Evolutionary conservation across 1,139 yeast species (phyloP).

Genomic region (Diutina catenulata): DNA sequence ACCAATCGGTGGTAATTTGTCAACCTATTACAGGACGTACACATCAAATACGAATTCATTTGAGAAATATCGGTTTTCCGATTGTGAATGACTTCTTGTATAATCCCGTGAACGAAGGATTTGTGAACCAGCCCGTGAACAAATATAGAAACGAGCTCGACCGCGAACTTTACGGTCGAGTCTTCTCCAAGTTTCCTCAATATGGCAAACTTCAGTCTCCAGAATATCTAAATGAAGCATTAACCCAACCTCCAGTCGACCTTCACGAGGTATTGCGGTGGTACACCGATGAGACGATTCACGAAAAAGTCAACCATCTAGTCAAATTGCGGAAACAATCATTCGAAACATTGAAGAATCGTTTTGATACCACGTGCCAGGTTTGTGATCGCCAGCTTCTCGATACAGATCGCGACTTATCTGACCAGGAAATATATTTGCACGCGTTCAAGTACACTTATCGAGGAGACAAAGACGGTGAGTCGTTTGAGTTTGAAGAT

Average conservation of each 20-base stretch:
- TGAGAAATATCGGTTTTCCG: conserved; percentile 54
- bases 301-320: conserved; percentile 7
- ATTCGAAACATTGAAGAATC: conserved; percentile 12
- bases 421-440: conserved; percentile 35
- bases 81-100: conserved; percentile 60
- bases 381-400: conserved; percentile 33
- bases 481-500: conserved; percentile 22
- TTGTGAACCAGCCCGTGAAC: not conserved
- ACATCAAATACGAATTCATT: conserved; percentile 70
- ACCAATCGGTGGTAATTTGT: conserved; percentile 52
- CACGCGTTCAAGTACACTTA: conserved; percentile 43
- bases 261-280: conserved; percentile 11
- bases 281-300: conserved; percentile 10
- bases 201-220: conserved; percentile 6
- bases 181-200: conserved; percentile 13
- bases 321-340: conserved; percentile 8
- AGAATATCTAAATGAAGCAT: conserved; percentile 8
- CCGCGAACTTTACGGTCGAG: conserved; percentile 14
- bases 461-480: conserved; percentile 11
- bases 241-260: conserved; percentile 10
- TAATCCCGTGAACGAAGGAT: not conserved
- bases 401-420: conserved; percentile 23
- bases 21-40: conserved; percentile 64
- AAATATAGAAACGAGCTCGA: not conserved
- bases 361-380: conserved; percentile 19